phyloP scores from a whole-genome alignment of 129 eudicot genomes.

The Saposhnikovia divaricata region DNA sequence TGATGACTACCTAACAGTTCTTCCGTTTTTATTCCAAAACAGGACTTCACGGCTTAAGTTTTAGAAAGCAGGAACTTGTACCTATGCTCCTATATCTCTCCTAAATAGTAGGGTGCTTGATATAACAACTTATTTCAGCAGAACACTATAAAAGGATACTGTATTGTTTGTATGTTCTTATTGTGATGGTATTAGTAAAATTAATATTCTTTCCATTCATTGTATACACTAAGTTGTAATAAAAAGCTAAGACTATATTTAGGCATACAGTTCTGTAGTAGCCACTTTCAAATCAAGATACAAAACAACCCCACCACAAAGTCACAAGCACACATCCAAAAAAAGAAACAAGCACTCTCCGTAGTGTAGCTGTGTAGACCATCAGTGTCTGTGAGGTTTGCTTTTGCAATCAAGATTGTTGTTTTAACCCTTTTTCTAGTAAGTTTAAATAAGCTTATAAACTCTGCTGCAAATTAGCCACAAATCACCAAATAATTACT shows the following conservation, averaged over 20 bases:
- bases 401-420: neutral
- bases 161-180: neutral
- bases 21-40: neutral
- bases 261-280: neutral
- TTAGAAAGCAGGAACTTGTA: neutral
- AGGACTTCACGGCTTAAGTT: neutral
- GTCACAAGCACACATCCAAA: neutral
- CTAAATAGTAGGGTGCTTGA: neutral
- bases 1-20: neutral
- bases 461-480: too few relatives aligned
- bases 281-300: neutral
- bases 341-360: neutral
- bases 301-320: neutral
- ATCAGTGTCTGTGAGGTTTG: neutral
- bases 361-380: neutral
- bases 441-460: too few relatives aligned
- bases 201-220: neutral
- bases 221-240: neutral
- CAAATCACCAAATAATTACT: neutral
- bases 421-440: too few relatives aligned
- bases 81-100: neutral
- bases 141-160: neutral
- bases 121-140: neutral
- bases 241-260: neutral
- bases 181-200: too few relatives aligned